Percentiles rank a stretch among this genome's conserved stretches.
Conservation (phyloP, 2,329 filamentous ascomycete species). For the Leptographium lundbergii region DNA sequence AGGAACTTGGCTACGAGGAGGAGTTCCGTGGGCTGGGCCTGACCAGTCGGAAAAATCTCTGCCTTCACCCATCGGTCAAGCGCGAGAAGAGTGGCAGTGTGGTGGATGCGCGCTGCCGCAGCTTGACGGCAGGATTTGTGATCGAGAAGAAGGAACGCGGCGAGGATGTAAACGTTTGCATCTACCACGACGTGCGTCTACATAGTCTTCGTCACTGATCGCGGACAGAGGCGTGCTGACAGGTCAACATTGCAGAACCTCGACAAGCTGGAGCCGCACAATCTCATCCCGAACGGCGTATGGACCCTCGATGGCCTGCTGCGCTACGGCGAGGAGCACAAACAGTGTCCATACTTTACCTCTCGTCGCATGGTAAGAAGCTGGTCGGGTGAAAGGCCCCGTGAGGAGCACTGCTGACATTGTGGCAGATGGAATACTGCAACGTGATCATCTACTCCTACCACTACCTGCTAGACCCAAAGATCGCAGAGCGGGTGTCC, state of each 20-base stretch:
- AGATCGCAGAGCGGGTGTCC: conserved; percentile 80
- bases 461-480: conserved; percentile 93
- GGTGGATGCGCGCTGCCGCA: conserved; percentile 91
- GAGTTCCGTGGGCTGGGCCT: conserved; percentile 87
- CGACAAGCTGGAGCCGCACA: conserved; percentile 78
- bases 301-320: conserved; percentile 89
- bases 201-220: neutral
- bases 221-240: neutral
- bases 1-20: conserved; percentile 81
- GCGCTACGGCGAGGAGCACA: conserved; percentile 84
- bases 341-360: conserved; percentile 97
- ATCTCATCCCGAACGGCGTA: conserved; percentile 84
- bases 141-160: conserved; percentile 95
- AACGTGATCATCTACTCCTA: conserved; percentile 99
- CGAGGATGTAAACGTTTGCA: conserved; percentile 85
- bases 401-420: neutral
- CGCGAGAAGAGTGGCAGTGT: conserved; percentile 89
- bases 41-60: conserved; percentile 94
- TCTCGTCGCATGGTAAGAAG: conserved; percentile 74
- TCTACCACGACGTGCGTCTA: conserved; percentile 72
- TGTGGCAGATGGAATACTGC: conserved; percentile 79
- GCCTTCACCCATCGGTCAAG: conserved; percentile 90
- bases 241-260: conserved; percentile 49
- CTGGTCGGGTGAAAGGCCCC: neutral
- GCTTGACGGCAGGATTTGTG: conserved; percentile 89